Percentiles rank a stretch among this genome's conserved stretches.
These are phyloP conservation scores for Dissophora ornata DNA, from an alignment of 192 early-diverging fungal genomes.

Conservation along the genomic window DNA sequence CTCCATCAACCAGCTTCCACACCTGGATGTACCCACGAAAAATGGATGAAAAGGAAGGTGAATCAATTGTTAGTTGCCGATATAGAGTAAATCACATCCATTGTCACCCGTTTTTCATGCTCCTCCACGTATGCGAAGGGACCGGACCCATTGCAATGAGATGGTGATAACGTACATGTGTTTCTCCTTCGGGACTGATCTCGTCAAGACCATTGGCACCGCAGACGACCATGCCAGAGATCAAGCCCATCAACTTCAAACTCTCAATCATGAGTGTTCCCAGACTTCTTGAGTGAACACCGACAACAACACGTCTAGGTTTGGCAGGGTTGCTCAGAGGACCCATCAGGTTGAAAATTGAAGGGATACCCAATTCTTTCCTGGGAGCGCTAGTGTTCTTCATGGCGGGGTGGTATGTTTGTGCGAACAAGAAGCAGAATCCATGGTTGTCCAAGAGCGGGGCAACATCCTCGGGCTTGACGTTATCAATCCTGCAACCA, in stretches of 20 bases:
- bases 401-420: slow-evolving; percentile 93
- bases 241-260: slow-evolving; percentile 79
- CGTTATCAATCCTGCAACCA: slow-evolving; percentile 76
- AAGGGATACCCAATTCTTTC: slow-evolving; percentile 90
- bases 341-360: slow-evolving; percentile 94
- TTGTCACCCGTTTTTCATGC: too few species aligned
- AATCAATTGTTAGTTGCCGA: neutral
- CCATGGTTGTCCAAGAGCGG: slow-evolving; percentile 68
- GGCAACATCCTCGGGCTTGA: slow-evolving; percentile 75
- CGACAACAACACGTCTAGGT: slow-evolving; percentile 86
- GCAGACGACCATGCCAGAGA: slow-evolving; percentile 90
- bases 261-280: slow-evolving; percentile 88
- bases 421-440: slow-evolving; percentile 95
- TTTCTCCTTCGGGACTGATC: slow-evolving; percentile 89
- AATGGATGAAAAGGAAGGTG: slow-evolving; percentile 2
- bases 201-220: slow-evolving; percentile 93
- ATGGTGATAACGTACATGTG: slow-evolving; percentile 71
- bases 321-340: slow-evolving; percentile 91
- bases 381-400: slow-evolving; percentile 77
- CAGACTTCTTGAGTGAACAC: slow-evolving; percentile 85
- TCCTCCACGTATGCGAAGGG: too few species aligned
- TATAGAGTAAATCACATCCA: too few species aligned
- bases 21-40: slow-evolving; percentile 38
- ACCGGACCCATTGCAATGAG: neutral
- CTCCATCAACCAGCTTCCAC: slow-evolving; percentile 80